phyloP scores from a whole-genome alignment of 78 protist species.

The Dictyostelium purpureum region DNA sequence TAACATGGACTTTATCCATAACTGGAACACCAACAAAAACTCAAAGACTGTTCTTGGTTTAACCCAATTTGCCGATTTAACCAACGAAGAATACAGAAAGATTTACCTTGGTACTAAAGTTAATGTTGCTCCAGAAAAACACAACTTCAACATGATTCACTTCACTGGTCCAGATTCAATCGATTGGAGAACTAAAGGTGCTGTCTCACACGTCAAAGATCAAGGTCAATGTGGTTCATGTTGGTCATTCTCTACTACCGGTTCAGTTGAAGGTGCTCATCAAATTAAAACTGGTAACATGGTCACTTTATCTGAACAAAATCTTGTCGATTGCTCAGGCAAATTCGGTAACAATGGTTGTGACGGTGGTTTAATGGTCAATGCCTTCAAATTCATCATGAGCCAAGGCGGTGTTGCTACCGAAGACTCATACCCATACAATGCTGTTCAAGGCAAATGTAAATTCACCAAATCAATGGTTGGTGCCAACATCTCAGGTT shows the following conservation, averaged over 20 bases:
- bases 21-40: conserved; percentile 25
- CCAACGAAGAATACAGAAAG: conserved; percentile 29
- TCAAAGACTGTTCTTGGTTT: conserved; percentile 16
- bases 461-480: background rate
- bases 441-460: conserved; percentile 62
- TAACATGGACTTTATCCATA: conserved; percentile 19
- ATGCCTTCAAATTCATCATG: conserved; percentile 71
- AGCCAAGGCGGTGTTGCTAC: conserved; percentile 66
- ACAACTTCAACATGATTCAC: background rate
- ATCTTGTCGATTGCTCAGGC: conserved; percentile 80
- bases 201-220: conserved; percentile 32
- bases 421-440: conserved; percentile 91
- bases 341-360: conserved; percentile 85
- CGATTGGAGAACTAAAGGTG: conserved; percentile 58
- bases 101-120: conserved; percentile 21
- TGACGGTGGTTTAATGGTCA: conserved; percentile 82
- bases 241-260: conserved; percentile 26
- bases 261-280: conserved; percentile 33
- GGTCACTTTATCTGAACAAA: conserved; percentile 84
- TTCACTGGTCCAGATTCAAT: background rate
- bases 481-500: conserved; percentile 57
- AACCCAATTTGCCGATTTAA: conserved; percentile 17
- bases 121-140: background rate
- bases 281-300: background rate
- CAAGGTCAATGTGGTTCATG: conserved; percentile 48